A percentile compares a stretch with the other conserved stretches of the same genome.
phyloP scores from a whole-genome alignment of 768 basidiomycete species.

The Kwoniella sp. region DNA sequence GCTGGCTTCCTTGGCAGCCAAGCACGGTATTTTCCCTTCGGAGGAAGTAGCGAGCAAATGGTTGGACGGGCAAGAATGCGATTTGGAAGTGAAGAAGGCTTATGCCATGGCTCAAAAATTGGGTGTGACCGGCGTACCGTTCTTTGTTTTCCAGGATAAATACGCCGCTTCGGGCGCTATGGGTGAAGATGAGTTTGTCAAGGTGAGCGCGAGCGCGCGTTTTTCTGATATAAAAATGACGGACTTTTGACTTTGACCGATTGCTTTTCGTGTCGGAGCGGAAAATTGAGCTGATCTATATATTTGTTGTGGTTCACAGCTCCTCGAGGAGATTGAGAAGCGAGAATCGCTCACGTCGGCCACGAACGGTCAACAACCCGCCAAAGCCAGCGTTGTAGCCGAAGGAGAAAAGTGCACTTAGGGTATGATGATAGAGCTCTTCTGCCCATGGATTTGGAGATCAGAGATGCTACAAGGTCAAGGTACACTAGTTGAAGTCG shows the following conservation, averaged over 20 bases:
- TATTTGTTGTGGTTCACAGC: neutral
- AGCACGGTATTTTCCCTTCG: slow-evolving; percentile 29
- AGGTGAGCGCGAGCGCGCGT: slow-evolving; percentile 38
- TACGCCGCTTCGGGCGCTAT: slow-evolving; percentile 41
- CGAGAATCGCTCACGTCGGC: slow-evolving; percentile 6
- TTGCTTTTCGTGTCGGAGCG: too few species aligned
- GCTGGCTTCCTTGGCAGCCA: slow-evolving; percentile 26
- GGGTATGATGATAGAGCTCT: too few species aligned
- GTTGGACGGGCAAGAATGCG: slow-evolving; percentile 31
- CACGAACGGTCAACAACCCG: neutral
- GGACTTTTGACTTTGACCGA: too few species aligned
- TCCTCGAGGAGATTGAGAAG: slow-evolving; percentile 25
- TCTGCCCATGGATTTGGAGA: too few species aligned
- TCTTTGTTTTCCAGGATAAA: slow-evolving; percentile 42
- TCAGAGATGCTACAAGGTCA: too few species aligned
- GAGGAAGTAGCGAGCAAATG: slow-evolving; percentile 24
- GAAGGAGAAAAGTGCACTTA: too few species aligned
- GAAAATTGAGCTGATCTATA: neutral
- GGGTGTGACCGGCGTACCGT: slow-evolving; percentile 45
- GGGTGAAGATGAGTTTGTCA: slow-evolving; percentile 40
- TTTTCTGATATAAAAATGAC: too few species aligned
- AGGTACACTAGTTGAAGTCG: too few species aligned
- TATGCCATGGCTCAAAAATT: slow-evolving; percentile 28
- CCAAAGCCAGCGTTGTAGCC: neutral
- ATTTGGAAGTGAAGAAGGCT: slow-evolving; percentile 33